phyloP scores from a whole-genome alignment of 1,284 basidiomycete species.

The Naganishia sp. region DNA sequence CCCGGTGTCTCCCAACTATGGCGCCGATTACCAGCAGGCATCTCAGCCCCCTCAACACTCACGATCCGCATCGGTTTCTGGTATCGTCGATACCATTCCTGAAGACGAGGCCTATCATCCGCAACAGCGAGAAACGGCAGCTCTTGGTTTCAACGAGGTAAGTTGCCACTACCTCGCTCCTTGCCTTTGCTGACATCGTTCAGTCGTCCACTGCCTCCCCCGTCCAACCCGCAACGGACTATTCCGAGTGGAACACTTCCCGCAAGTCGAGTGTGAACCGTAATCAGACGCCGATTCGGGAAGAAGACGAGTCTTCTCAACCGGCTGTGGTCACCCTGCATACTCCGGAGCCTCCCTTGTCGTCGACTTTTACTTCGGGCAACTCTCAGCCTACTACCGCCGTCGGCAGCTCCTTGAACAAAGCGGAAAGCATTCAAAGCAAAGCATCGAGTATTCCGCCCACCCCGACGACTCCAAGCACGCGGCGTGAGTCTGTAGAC shows the following conservation, averaged over 20 bases:
- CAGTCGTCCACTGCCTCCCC: conserved; percentile 11
- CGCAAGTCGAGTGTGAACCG: conserved; percentile 29
- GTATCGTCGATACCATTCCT: conserved; percentile 21
- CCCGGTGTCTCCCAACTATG: conserved; percentile 9
- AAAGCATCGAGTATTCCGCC: conserved; percentile 42
- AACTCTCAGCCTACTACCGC: conserved; percentile 51
- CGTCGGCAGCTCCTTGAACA: conserved; percentile 39
- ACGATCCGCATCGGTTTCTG: conserved; percentile 15
- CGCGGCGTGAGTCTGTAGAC: conserved; percentile 28
- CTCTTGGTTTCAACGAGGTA: conserved; percentile 19
- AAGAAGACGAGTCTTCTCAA: conserved; percentile 32
- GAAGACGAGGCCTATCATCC: conserved; percentile 26
- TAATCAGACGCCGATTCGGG: conserved; percentile 30
- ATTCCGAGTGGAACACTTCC: conserved; percentile 32
- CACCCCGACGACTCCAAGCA: conserved; percentile 44
- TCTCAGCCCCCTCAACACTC: conserved; percentile 18
- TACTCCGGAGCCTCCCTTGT: conserved; percentile 30
- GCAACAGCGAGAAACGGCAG: conserved; percentile 8
- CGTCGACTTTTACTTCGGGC: conserved; percentile 31
- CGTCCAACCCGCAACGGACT: conserved; percentile 10
- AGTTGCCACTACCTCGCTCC: neutral
- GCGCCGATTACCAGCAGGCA: conserved; percentile 4
- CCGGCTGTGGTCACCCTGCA: conserved; percentile 1
- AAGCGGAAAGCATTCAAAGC: conserved; percentile 32
- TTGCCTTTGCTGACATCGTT: neutral